A percentile compares a stretch with the other conserved stretches of the same genome.
Conservation (phyloP, 805 yeast genomes). For the Candida maltosa region DNA sequence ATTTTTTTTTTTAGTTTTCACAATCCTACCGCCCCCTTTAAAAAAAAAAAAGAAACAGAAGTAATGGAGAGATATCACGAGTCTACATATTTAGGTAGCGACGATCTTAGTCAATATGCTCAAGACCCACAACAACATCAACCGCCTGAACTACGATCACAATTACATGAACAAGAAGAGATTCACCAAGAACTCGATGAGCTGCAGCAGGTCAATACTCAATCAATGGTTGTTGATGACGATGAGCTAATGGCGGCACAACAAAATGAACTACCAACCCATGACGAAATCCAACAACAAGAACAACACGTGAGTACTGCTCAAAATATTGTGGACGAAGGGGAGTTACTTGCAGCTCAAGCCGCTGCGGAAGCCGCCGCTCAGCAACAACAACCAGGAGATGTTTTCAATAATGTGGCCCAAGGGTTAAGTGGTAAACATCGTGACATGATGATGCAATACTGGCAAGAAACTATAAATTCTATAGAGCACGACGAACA, state of each 20-base stretch:
- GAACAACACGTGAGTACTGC: conserved; percentile 1
- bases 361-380: conserved; percentile 46
- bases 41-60: neutral
- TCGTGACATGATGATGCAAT: conserved; percentile 86
- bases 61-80: conserved; percentile 5
- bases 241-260: conserved; percentile 3
- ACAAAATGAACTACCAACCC: conserved; percentile 2
- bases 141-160: conserved; percentile 1
- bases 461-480: conserved; percentile 96
- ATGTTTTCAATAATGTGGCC: conserved; percentile 85
- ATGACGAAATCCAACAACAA: conserved; percentile 4
- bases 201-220: too few species aligned
- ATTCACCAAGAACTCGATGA: conserved; percentile 2
- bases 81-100: conserved; percentile 5
- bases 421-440: conserved; percentile 84
- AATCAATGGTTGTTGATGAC: conserved; percentile 3
- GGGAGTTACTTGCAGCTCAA: conserved; percentile 41
- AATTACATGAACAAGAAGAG: neutral
- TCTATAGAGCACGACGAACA: conserved; percentile 84
- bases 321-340: conserved; percentile 33
- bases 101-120: conserved; percentile 6
- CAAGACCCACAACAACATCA: conserved; percentile 6
- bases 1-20: too few species aligned
- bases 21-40: too few species aligned
- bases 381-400: conserved; percentile 48